A percentile compares a stretch with the other conserved stretches of the same genome.
Evolutionary conservation across 2,329 filamentous ascomycete species (phyloP).

Genomic region (Fonsecaea pedrosoi): DNA sequence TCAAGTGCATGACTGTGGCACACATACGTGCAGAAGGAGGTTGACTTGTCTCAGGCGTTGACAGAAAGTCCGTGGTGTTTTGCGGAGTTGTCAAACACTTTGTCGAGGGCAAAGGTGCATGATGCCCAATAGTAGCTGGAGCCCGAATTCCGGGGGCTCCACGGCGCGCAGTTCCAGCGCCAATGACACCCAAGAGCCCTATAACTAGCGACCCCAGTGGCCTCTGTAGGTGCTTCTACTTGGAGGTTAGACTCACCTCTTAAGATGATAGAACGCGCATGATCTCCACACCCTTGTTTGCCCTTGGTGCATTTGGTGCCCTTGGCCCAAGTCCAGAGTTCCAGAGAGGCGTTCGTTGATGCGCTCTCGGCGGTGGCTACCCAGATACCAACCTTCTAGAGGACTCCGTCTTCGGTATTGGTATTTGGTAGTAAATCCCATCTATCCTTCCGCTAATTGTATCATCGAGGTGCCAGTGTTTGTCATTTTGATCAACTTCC

Average conservation of each 20-base stretch:
- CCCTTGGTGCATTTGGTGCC: neutral
- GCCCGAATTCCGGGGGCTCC: slow-evolving; percentile 9
- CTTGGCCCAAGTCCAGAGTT: neutral
- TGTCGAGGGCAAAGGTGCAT: neutral
- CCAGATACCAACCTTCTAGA: neutral
- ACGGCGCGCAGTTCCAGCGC: slow-evolving; percentile 17
- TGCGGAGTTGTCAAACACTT: slow-evolving; percentile 13
- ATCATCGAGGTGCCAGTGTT: neutral
- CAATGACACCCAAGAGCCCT: neutral
- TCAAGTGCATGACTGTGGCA: slow-evolving; percentile 24
- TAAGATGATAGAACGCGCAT: neutral
- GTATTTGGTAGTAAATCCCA: too few species aligned
- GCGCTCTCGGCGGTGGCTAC: neutral
- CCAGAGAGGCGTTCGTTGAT: neutral
- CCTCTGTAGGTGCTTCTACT: neutral
- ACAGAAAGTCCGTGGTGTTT: slow-evolving; percentile 24
- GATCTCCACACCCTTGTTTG: neutral
- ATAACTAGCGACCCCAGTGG: neutral
- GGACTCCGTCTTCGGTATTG: too few species aligned
- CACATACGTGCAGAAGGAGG: slow-evolving; percentile 21
- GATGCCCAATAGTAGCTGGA: slow-evolving; percentile 8
- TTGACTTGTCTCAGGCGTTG: slow-evolving; percentile 36
- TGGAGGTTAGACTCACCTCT: too few species aligned
- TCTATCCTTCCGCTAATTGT: neutral
- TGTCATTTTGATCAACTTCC: neutral